Evolutionary conservation across 2,329 filamentous ascomycete species (phyloP).

Genomic region (Grosmannia clavigera): DNA sequence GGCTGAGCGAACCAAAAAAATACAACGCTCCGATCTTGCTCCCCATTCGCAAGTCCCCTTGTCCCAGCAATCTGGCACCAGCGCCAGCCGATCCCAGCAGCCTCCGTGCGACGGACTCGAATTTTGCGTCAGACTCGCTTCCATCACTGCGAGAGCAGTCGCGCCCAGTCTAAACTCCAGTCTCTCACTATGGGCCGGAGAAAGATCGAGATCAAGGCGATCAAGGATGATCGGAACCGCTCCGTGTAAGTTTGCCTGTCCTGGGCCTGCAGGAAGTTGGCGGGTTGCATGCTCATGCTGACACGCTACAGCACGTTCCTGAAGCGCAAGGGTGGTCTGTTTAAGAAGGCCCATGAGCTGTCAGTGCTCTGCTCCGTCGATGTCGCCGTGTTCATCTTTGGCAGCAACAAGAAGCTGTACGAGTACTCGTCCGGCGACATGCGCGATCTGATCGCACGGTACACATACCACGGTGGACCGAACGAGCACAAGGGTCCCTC

Average conservation of each 20-base stretch:
- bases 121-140: not conserved
- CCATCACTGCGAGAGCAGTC: too few species aligned
- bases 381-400: slow-evolving; percentile 96
- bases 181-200: slow-evolving; percentile 68
- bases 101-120: not conserved
- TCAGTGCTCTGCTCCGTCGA: slow-evolving; percentile 97
- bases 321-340: slow-evolving; percentile 95
- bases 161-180: not conserved
- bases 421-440: slow-evolving; percentile 95
- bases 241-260: slow-evolving; percentile 61
- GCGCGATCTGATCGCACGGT: slow-evolving; percentile 75
- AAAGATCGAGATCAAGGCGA: slow-evolving; percentile 99
- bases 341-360: slow-evolving; percentile 98
- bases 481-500: slow-evolving; percentile 93
- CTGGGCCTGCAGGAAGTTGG: not conserved
- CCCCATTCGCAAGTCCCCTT: not conserved
- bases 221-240: slow-evolving; percentile 96
- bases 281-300: not conserved
- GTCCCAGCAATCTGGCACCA: not conserved
- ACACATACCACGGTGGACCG: slow-evolving; percentile 83
- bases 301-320: slow-evolving; percentile 66
- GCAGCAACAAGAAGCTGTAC: slow-evolving; percentile 97
- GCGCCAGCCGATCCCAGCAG: not conserved
- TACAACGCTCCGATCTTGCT: slow-evolving; percentile 2
- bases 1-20: not conserved